Evolutionary conservation across 2,329 filamentous ascomycete genomes (phyloP).

Genomic region (Tympanopsis confertula): DNA sequence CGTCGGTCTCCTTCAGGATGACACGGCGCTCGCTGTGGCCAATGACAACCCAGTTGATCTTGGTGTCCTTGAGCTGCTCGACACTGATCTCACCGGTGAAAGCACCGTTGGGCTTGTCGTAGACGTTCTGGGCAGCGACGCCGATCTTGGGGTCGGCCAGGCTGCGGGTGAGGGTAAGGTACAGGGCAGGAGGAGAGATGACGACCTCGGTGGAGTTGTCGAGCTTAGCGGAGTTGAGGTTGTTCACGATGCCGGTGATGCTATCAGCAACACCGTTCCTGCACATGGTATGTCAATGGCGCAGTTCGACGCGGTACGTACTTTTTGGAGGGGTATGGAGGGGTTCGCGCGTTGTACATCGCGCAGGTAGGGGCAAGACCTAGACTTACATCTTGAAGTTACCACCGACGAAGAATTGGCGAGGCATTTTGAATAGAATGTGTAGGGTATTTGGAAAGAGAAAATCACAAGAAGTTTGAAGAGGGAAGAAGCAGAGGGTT

Average conservation of each 20-base stretch:
- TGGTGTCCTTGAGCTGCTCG: constrained; percentile 77
- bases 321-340: constrained; percentile 2
- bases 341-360: constrained; percentile 6
- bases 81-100: constrained; percentile 96
- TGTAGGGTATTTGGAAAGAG: constrained; percentile 8
- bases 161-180: constrained; percentile 78
- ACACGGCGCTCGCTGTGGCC: constrained; percentile 93
- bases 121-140: constrained; percentile 93
- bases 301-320: neutral
- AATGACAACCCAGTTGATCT: constrained; percentile 80
- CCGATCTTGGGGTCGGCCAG: constrained; percentile 65
- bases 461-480: neutral
- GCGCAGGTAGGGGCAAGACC: constrained; percentile 13
- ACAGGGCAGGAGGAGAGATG: constrained; percentile 79
- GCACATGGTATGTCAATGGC: constrained; percentile 4
- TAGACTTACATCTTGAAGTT: constrained; percentile 94
- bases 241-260: constrained; percentile 81
- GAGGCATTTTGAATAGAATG: constrained; percentile 60
- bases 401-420: constrained; percentile 93
- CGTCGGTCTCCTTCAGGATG: constrained; percentile 45
- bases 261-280: constrained; percentile 84
- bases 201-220: constrained; percentile 79
- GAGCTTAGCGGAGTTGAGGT: constrained; percentile 76
- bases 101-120: constrained; percentile 89
- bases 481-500: neutral